A percentile compares a stretch with the other conserved stretches of the same genome.
phyloP scores from a whole-genome alignment of 495 filamentous ascomycete genomes.

The Podospora bellae-mahoneyi region DNA sequence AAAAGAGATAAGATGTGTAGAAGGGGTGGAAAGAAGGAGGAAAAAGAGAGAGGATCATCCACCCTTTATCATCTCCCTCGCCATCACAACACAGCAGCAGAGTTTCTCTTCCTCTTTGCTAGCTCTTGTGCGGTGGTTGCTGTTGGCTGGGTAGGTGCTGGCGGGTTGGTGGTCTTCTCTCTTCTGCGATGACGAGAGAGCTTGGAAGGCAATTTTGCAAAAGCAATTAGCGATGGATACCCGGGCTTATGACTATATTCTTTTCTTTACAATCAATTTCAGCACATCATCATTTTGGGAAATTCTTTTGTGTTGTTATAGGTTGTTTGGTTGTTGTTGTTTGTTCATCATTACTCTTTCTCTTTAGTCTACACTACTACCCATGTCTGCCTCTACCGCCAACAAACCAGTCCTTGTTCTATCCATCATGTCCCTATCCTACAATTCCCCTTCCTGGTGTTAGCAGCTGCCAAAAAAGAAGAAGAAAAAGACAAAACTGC shows the following conservation, averaged over 20 bases:
- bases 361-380: neutral
- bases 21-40: neutral
- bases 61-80: neutral
- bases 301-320: neutral
- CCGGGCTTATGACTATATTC: neutral
- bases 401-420: neutral
- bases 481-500: neutral
- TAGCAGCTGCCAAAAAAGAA: neutral
- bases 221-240: neutral
- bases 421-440: neutral
- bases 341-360: neutral
- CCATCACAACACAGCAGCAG: neutral
- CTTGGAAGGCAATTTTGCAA: neutral
- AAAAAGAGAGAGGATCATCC: neutral
- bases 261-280: neutral
- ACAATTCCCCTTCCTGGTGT: neutral
- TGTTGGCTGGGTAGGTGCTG: neutral
- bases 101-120: neutral
- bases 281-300: neutral
- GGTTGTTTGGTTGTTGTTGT: neutral
- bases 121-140: neutral
- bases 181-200: neutral
- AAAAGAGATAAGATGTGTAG: neutral
- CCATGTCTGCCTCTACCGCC: neutral
- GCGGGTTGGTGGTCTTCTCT: neutral